A percentile compares a stretch with the other conserved stretches of the same genome.
phyloP scores from a whole-genome alignment of 805 yeast genomes.

The Priceomyces fermenticarens region DNA sequence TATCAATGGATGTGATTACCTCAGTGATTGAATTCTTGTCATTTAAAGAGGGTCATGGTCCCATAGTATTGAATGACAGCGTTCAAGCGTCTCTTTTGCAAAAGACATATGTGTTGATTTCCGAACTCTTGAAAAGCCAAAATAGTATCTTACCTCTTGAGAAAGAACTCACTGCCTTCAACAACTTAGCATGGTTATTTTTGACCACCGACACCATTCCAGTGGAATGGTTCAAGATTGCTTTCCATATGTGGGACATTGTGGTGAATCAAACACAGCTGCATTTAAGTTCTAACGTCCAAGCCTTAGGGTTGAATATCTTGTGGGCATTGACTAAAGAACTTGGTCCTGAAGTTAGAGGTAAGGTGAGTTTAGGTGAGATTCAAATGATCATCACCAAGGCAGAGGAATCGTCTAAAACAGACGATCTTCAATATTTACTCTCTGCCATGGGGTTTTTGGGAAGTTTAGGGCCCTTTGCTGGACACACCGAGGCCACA shows the following conservation, averaged over 20 bases:
- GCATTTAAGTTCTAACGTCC: not conserved
- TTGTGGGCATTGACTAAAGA: slow-evolving; percentile 38
- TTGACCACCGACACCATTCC: slow-evolving; percentile 30
- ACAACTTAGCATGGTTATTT: slow-evolving; percentile 66
- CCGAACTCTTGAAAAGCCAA: slow-evolving; percentile 38
- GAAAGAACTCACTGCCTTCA: slow-evolving; percentile 62
- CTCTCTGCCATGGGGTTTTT: slow-evolving; percentile 50
- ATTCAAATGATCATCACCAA: slow-evolving; percentile 22
- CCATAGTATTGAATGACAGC: slow-evolving; percentile 17
- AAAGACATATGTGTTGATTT: slow-evolving; percentile 26
- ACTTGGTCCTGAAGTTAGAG: slow-evolving; percentile 31
- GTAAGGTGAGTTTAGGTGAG: slow-evolving; percentile 22
- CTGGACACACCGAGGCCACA: slow-evolving; percentile 45
- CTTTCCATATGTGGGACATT: slow-evolving; percentile 29
- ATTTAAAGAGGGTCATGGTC: slow-evolving; percentile 20
- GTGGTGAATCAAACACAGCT: slow-evolving; percentile 7
- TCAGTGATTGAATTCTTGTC: slow-evolving; percentile 62
- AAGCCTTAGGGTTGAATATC: slow-evolving; percentile 22
- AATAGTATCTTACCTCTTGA: slow-evolving; percentile 36
- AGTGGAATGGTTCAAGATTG: slow-evolving; percentile 35
- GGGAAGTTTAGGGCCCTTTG: slow-evolving; percentile 46
- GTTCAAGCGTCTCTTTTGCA: slow-evolving; percentile 18
- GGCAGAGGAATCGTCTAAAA: slow-evolving; percentile 11
- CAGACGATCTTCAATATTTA: slow-evolving; percentile 33
- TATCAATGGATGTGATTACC: slow-evolving; percentile 71